Conservation (phyloP, 2,329 filamentous ascomycete species). For the Lachnellula arida region DNA sequence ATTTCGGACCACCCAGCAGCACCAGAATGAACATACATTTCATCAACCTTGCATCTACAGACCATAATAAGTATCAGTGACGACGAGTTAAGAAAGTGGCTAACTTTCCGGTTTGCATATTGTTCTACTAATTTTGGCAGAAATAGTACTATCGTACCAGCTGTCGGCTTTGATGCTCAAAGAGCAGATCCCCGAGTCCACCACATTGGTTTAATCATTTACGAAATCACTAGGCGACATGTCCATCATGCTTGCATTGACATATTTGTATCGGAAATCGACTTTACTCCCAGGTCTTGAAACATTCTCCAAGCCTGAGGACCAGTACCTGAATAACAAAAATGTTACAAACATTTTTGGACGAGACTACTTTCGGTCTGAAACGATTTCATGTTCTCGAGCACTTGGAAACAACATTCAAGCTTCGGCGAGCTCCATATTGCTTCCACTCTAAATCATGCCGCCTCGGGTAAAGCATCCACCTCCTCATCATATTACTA, state of each 20-base stretch:
- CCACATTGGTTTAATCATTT: no score
- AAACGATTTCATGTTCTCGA: neutral
- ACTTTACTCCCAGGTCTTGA: no score
- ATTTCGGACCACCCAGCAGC: neutral
- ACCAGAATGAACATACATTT: neutral
- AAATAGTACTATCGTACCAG: neutral
- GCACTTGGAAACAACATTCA: neutral
- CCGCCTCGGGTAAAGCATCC: neutral
- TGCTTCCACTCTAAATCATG: neutral
- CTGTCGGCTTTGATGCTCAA: no score
- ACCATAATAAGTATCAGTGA: neutral
- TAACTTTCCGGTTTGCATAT: neutral
- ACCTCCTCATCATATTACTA: neutral
- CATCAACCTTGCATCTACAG: neutral
- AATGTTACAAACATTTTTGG: neutral
- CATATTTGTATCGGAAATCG: no score
- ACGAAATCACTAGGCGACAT: no score
- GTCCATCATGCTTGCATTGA: no score
- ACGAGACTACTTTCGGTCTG: neutral
- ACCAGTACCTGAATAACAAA: neutral
- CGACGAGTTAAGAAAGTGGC: constrained; percentile 7
- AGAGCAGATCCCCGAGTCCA: no score
- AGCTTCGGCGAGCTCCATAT: neutral
- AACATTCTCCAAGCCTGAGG: no score
- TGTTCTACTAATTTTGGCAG: neutral